These are phyloP conservation scores for Mycogone perniciosa DNA, from an alignment of 2,329 filamentous ascomycete genomes.

Conservation along the genomic window DNA sequence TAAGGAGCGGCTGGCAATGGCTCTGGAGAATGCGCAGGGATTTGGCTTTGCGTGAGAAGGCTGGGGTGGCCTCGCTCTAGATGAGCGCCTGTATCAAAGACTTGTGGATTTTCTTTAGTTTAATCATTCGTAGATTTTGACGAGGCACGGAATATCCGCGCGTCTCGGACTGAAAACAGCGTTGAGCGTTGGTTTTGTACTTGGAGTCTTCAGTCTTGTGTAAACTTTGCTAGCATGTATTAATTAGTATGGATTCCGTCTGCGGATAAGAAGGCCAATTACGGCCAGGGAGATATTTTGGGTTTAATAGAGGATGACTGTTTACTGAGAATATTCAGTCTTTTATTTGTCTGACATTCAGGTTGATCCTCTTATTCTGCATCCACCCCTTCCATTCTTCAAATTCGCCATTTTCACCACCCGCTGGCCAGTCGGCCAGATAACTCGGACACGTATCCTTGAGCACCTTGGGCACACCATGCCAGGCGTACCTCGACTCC, in stretches of 20 bases:
- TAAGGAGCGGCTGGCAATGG: conserved; percentile 70
- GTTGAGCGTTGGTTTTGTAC: background rate
- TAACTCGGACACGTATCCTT: conserved; percentile 70
- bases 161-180: background rate
- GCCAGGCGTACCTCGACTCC: conserved; percentile 82
- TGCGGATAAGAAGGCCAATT: background rate
- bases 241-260: background rate
- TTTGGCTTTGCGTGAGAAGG: conserved; percentile 68
- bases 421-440: conserved; percentile 67
- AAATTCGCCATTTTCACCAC: conserved; percentile 43
- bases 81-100: background rate
- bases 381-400: conserved; percentile 81
- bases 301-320: too few species aligned
- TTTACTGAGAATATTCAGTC: conserved; percentile 29
- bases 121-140: background rate
- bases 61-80: background rate
- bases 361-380: conserved; percentile 76
- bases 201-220: too few species aligned
- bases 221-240: too few species aligned
- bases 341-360: conserved; percentile 88
- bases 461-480: conserved; percentile 85
- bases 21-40: conserved; percentile 79
- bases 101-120: background rate
- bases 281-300: too few species aligned
- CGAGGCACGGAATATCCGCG: background rate